phyloP scores from a whole-genome alignment of 768 basidiomycete genomes.

The Mycena albidolilacea region DNA sequence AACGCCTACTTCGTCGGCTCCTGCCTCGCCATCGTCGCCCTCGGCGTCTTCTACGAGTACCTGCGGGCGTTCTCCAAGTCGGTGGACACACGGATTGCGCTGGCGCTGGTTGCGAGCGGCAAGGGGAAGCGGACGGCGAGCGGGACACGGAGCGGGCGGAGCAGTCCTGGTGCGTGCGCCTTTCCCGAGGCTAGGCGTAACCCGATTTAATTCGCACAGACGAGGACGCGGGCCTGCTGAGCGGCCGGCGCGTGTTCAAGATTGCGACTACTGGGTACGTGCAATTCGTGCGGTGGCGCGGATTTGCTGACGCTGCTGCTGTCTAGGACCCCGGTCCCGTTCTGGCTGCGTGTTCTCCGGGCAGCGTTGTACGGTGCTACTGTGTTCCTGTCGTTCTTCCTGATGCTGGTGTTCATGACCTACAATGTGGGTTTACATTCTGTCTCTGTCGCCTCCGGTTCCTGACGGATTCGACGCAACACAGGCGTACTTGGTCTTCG shows the following conservation, averaged over 20 bases:
- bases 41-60: conserved; percentile 88
- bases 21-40: conserved; percentile 71
- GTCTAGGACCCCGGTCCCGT: conserved; percentile 66
- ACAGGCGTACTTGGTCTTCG: conserved; percentile 90
- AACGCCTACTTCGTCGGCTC: conserved; percentile 72
- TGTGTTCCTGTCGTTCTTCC: conserved; percentile 87
- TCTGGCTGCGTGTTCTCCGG: conserved; percentile 66
- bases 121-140: conserved; percentile 60
- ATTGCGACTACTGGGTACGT: conserved; percentile 57
- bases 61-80: conserved; percentile 73
- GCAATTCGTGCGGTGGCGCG: neutral
- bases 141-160: conserved; percentile 46
- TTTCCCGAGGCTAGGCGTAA: conserved; percentile 28
- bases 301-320: neutral
- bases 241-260: conserved; percentile 59
- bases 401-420: conserved; percentile 98
- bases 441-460: neutral
- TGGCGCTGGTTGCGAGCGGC: conserved; percentile 57
- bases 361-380: conserved; percentile 82
- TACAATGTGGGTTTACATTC: conserved; percentile 77
- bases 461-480: conserved; percentile 45
- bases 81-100: conserved; percentile 73
- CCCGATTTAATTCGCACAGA: conserved; percentile 42
- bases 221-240: conserved; percentile 72
- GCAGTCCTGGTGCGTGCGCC: conserved; percentile 43